Base-by-base conservation (phyloP, 2,329 filamentous ascomycete species). In the Cladophialophora immunda region DNA sequence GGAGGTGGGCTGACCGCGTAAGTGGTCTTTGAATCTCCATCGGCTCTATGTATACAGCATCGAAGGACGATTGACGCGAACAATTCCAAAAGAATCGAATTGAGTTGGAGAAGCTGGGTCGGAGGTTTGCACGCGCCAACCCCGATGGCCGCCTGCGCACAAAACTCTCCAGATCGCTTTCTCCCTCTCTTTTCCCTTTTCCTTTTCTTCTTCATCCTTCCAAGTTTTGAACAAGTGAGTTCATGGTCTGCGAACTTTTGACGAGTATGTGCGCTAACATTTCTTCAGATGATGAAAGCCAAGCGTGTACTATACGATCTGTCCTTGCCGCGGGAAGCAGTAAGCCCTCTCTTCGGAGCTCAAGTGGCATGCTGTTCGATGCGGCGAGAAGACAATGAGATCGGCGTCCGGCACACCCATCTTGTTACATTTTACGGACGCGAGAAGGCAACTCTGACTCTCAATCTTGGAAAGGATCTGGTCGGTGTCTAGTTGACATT, bases 151-250 rank as follows among this genome's bases (percentile, higher is more conserved):
- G 58, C 65, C 62, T 59, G 41, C 56, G 58, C 53, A 67, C 41
- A 66, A 68, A 62, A 68, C 72, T 73, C 69, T 68, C 74, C 74
- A n/a, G 78, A 79, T 41, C 41, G 22, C 55, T n/a, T 27, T 60
- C 58, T 59, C 58, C 45, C 78, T 72, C 78, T 74, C 80, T 81
- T 81, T 84, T 80, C 85, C 72, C 78, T 74, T 80, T 80, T 81
- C 84, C 80, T 85, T 85, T 78, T 78, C 76, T 81, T 89, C 86
- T 90, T 89, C 87, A 94, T 93, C 94, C 93, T 97, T 97, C 94
- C 93, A 93, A 92, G 94, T 97, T 96, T 97, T 96, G 91, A 89
- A 90, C 88, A 92, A 85, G 94, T 97, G 85, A 87, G 93, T 88
- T 38, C 15, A 34, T 41, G 30, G 27, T 13, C 25, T 57, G 13